These are phyloP conservation scores for Candida albicans DNA, from an alignment of 1,139 yeast species.

Conservation along the genomic window DNA sequence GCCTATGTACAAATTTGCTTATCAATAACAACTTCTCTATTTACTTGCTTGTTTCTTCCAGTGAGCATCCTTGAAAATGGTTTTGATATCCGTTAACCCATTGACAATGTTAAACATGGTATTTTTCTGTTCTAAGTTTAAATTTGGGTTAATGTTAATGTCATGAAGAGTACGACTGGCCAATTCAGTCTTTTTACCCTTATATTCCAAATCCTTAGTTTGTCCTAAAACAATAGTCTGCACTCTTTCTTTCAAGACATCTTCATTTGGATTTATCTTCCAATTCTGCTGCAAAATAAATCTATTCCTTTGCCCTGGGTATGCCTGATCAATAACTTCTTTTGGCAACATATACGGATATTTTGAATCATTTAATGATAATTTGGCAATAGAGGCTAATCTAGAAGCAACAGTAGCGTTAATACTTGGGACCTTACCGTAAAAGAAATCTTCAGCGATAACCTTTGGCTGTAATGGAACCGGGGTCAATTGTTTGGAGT, in stretches of 20 bases:
- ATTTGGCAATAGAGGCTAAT: slow-evolving; percentile 44
- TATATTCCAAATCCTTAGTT: slow-evolving; percentile 13
- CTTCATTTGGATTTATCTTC: slow-evolving; percentile 27
- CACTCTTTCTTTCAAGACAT: slow-evolving; percentile 27
- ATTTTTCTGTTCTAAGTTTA: slow-evolving; percentile 29
- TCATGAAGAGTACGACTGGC: slow-evolving; percentile 12
- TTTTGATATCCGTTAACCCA: slow-evolving; percentile 26
- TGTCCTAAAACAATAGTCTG: slow-evolving; percentile 39
- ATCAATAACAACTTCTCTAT: neutral
- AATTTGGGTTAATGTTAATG: slow-evolving; percentile 34
- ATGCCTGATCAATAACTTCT: slow-evolving; percentile 30
- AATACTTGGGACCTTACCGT: slow-evolving; percentile 40
- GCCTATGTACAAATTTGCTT: too few species aligned
- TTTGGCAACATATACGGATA: slow-evolving; percentile 47
- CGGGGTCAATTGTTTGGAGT: slow-evolving; percentile 18
- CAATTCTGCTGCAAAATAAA: slow-evolving; percentile 38
- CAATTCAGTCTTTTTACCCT: slow-evolving; percentile 12
- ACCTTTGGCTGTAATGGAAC: slow-evolving; percentile 24
- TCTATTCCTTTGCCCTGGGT: slow-evolving; percentile 21
- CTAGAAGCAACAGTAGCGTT: slow-evolving; percentile 35
- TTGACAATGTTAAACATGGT: slow-evolving; percentile 29
- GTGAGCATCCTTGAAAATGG: slow-evolving; percentile 31
- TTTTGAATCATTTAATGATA: slow-evolving; percentile 38
- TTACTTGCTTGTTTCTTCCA: slow-evolving; percentile 22
- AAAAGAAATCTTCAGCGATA: slow-evolving; percentile 34